These are phyloP conservation scores for Fusarium lateritium DNA, from an alignment of 2,329 filamentous ascomycete species.

Conservation along the genomic window DNA sequence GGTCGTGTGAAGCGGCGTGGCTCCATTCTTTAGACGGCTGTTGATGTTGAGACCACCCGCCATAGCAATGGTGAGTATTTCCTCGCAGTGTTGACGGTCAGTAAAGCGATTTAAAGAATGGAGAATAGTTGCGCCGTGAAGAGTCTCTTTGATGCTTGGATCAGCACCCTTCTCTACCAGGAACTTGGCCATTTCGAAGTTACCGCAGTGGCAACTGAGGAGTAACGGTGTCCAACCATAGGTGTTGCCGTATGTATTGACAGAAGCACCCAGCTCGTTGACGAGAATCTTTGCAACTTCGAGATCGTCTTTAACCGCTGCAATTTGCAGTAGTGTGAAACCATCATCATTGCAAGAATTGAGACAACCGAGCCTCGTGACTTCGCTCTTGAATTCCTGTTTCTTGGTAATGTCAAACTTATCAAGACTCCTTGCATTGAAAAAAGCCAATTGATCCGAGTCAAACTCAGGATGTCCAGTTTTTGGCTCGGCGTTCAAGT, in stretches of 20 bases:
- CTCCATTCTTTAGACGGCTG: neutral
- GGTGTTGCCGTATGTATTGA: neutral
- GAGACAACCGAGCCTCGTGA: neutral
- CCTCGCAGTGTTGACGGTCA: neutral
- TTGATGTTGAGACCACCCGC: neutral
- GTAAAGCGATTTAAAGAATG: neutral
- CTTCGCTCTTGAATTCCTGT: neutral
- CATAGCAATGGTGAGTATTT: neutral
- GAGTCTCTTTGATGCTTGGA: neutral
- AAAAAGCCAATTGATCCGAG: neutral
- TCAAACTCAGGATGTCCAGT: neutral
- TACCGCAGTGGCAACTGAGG: neutral
- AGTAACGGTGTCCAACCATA: conserved; percentile 4
- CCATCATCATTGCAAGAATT: neutral
- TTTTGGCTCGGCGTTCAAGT: neutral
- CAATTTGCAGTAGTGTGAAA: neutral
- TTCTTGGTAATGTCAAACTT: rapidly evolving
- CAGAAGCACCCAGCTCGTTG: neutral
- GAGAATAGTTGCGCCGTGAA: neutral
- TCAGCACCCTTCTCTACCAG: neutral
- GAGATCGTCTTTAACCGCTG: neutral
- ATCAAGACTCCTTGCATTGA: neutral
- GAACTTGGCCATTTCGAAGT: neutral
- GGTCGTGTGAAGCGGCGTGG: neutral
- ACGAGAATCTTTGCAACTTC: neutral